A percentile compares a stretch with the other conserved stretches of the same genome.
Conservation (phyloP, 2,329 filamentous ascomycete genomes). For the Ustulina deusta region DNA sequence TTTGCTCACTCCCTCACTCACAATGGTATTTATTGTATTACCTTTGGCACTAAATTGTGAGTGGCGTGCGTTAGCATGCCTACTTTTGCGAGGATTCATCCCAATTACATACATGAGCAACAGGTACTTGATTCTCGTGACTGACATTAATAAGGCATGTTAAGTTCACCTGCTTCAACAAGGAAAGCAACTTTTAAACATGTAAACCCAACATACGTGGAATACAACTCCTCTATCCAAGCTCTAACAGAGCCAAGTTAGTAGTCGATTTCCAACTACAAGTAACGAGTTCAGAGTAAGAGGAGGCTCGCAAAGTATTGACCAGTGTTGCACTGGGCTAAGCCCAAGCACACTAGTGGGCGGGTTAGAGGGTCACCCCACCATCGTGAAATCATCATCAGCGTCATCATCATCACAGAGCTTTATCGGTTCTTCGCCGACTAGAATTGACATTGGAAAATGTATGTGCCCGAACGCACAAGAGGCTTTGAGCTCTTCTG, state of each 20-base stretch:
- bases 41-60: neutral
- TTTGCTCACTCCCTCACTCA: neutral
- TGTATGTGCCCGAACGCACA: neutral
- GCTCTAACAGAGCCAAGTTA: no score
- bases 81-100: neutral
- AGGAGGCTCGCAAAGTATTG: conserved; percentile 5
- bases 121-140: neutral
- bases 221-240: no score
- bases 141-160: neutral
- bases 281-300: neutral
- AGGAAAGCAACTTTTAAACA: neutral
- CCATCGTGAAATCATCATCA: neutral
- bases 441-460: neutral
- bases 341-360: neutral
- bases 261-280: neutral
- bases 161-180: neutral
- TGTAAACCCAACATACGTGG: neutral
- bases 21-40: no score
- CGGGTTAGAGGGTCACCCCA: neutral
- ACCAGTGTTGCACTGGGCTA: conserved; percentile 2
- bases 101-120: no score
- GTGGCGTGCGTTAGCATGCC: neutral
- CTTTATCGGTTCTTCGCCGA: neutral
- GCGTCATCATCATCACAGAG: neutral
- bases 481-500: neutral